Evolutionary conservation across 2,329 filamentous ascomycete species (phyloP).

Genomic region (Hymenoscyphus salicellus): DNA sequence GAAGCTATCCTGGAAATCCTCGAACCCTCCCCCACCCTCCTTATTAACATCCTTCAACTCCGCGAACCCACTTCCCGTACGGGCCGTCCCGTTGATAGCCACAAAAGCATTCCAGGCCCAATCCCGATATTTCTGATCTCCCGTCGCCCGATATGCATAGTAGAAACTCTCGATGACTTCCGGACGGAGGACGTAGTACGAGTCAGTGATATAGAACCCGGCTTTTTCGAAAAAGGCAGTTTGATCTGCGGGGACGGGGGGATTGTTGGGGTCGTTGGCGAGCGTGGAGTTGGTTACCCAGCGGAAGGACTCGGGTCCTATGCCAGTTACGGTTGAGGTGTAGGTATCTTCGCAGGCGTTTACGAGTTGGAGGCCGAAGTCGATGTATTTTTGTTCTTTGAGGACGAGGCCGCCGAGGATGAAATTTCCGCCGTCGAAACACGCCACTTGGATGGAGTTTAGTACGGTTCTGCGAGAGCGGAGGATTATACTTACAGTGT

Average conservation of each 20-base stretch:
- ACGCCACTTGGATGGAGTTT: constrained; percentile 55
- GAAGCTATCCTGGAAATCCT: constrained; percentile 80
- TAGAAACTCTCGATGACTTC: constrained; percentile 84
- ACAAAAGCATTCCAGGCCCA: constrained; percentile 80
- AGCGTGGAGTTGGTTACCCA: constrained; percentile 52
- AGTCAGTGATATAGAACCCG: constrained; percentile 68
- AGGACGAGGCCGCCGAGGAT: constrained; percentile 76
- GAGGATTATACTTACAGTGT: constrained; percentile 35
- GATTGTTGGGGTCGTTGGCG: constrained; percentile 41
- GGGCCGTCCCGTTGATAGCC: constrained; percentile 61
- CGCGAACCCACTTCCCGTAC: constrained; percentile 64
- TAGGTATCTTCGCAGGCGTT: constrained; percentile 75
- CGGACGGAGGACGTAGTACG: constrained; percentile 67
- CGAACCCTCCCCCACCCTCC: constrained; percentile 55
- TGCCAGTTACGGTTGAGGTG: constrained; percentile 61
- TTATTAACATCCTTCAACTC: constrained; percentile 65
- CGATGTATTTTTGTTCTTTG: constrained; percentile 60
- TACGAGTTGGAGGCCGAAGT: constrained; percentile 71
- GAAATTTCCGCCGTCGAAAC: constrained; percentile 83
- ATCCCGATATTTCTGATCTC: constrained; percentile 72
- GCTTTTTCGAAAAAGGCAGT: constrained; percentile 59
- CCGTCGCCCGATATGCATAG: constrained; percentile 80
- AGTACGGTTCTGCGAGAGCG: background rate
- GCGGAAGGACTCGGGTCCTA: constrained; percentile 71
- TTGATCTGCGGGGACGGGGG: constrained; percentile 43